Evolutionary conservation across 257 asterid species (phyloP).

Genomic region (Anisodus tanguticus): DNA sequence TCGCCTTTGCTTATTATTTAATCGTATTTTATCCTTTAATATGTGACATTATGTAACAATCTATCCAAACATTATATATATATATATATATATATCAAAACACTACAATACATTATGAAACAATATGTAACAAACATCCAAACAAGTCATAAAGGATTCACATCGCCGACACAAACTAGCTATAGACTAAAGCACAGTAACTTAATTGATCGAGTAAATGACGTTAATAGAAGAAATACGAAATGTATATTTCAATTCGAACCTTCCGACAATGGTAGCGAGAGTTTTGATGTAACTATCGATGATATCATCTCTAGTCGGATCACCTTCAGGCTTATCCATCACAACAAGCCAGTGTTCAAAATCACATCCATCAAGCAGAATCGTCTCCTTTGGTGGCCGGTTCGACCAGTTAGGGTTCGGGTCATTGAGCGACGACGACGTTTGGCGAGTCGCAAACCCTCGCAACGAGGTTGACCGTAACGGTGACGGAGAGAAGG

Average conservation of each 20-base stretch:
- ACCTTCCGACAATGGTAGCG: slow-evolving; percentile 67
- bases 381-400: slow-evolving; percentile 94
- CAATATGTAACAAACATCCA: no score
- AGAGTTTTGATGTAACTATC: slow-evolving; percentile 76
- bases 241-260: background rate
- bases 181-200: background rate
- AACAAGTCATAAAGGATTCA: no score
- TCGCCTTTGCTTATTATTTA: no score
- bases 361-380: slow-evolving; percentile 96
- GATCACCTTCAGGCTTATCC: slow-evolving; percentile 82
- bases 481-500: no score
- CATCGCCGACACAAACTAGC: background rate
- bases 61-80: no score
- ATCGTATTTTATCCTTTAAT: no score
- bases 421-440: slow-evolving; percentile 78
- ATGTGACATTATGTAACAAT: no score
- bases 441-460: slow-evolving; percentile 63
- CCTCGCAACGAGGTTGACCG: slow-evolving; percentile 57
- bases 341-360: slow-evolving; percentile 98
- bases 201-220: background rate
- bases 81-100: no score
- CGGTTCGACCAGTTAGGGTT: slow-evolving; percentile 94
- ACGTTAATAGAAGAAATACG: background rate
- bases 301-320: slow-evolving; percentile 78
- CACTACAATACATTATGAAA: no score